Base-by-base conservation (phyloP, 176 grass and related monocot genomes). In the Triticum dicoccoides region DNA sequence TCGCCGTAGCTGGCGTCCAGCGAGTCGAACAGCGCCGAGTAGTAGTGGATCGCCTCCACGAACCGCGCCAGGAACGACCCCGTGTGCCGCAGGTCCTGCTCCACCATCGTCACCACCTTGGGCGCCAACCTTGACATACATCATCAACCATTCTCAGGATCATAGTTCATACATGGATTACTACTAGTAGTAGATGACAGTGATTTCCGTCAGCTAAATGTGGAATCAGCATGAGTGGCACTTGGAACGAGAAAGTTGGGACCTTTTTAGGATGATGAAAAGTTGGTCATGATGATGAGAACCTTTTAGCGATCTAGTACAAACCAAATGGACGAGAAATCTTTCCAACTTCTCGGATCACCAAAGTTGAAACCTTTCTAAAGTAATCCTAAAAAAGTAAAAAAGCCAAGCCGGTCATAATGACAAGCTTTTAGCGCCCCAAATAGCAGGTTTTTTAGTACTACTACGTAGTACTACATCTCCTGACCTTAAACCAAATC, bases 1-100 rank as follows among this genome's bases (percentile, higher is more conserved):
- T 98, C 96, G 82, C 91, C 79, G 90, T 98, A 98, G 87, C 96
- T 98, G 32, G 93, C 96, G 56, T 94, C 96, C 15, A 98, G 90
- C 11, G 96, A 98, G 82, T 98, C 96, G 80, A 98, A 98, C 47
- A 98, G 80, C 24, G 96, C 96, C 3, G 96, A 98, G 88, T 98
- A 98, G 90, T 98, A 98, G 90, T 98, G 96, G 89, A 98, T 98
- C n/a, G 96, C 96, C 88, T 98, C 96, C 52, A 98, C 96, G 84
- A 98, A 98, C 20, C 93, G 93, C 25, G 88, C 93, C 64, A 98
- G 88, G 89, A 98, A 98, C 14, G 96, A 91, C 11, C 96, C 96
- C 1, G 93, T 92, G 81, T 95, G 96, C 88, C 96, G 94, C 39
- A 98, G 90, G 77, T 98, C 96, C 87, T 98, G 96, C 88, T 98